A percentile compares a stretch with the other conserved stretches of the same genome.
These are phyloP conservation scores for Hypholoma fasciculare DNA, from an alignment of 768 basidiomycete genomes.

Conservation along the genomic window DNA sequence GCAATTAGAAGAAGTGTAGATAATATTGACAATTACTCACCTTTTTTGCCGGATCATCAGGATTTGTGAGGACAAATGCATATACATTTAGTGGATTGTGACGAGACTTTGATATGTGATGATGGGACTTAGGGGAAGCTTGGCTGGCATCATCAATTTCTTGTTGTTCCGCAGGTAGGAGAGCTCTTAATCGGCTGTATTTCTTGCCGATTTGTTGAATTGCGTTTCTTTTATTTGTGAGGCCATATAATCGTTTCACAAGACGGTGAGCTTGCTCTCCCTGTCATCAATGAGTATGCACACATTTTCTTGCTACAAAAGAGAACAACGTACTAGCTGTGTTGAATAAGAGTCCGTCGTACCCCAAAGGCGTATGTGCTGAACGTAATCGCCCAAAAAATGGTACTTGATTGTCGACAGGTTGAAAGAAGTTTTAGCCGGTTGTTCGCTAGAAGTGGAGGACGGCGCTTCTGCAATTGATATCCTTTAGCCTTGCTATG, in stretches of 20 bases:
- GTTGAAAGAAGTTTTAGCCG: constrained; percentile 13
- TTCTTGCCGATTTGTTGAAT: neutral
- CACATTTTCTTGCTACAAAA: neutral
- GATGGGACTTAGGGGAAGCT: neutral
- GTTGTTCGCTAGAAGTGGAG: too few species aligned
- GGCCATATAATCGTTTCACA: neutral
- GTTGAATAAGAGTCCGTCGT: neutral
- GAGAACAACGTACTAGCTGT: neutral
- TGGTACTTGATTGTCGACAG: constrained; percentile 37
- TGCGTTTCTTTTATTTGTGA: neutral
- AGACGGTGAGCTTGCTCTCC: neutral
- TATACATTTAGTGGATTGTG: constrained; percentile 18
- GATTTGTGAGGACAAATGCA: constrained; percentile 2
- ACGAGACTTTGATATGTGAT: constrained; percentile 18
- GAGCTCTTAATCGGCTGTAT: neutral
- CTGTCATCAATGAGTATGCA: constrained; percentile 23
- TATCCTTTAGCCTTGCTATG: too few species aligned
- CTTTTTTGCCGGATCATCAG: constrained; percentile 17
- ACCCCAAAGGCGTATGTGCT: neutral
- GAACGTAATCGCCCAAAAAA: constrained; percentile 31
- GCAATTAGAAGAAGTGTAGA: neutral
- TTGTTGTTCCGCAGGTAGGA: constrained; percentile 1
- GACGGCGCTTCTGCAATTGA: too few species aligned
- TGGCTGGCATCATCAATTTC: neutral
- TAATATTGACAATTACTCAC: constrained; percentile 3